Base-by-base conservation (phyloP, 2,329 filamentous ascomycete genomes). In the Verticillium dahliae region DNA sequence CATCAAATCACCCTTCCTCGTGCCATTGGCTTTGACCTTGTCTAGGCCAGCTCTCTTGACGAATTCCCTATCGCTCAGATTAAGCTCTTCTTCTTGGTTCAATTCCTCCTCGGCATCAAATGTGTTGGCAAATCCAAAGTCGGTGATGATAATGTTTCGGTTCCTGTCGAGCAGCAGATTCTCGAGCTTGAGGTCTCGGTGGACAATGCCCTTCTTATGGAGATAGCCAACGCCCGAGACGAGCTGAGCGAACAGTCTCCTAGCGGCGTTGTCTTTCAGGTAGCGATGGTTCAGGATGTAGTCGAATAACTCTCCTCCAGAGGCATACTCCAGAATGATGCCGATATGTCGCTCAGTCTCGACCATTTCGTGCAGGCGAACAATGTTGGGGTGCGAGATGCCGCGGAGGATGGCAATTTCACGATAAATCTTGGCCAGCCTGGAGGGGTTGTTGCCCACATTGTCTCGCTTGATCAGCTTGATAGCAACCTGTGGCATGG, bases 111-210 rank as follows among this genome's bases (percentile, higher is more conserved):
- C 78, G 0, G 95, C 86, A 71, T 97, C 90, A 72, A 99, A 99
- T 0, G 93, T 98, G 76, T 99, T 99, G 68, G 95, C 95, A 73
- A 99, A 99, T 18, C 95, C 95, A 76, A 99, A 99, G 77, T 99
- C 95, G 15, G 95, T 99, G 72, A 99, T 99, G 77, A 99, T 99
- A 71, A 99, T 98, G 79, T 99, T 99, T 65, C 92, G 90, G 73
- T 99, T 97, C 65, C 94, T 89, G 76, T 99, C 95, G 59, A 99
- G 83, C 41, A 99, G 83, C 69, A 99, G 75, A 72, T 99, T 99
- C 77, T 99, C 95, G 56, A 99, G 82, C 78, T 99, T 99, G 67
- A 99, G 78, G 78, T 99, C 95, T 70, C 95, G 89, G 74, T 99
- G 95, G 14, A 99, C 95, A 68, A 99, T 99, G 64, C 95, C 95